Conservation (phyloP, 345 rosid genomes). For the Clausena lansium region DNA sequence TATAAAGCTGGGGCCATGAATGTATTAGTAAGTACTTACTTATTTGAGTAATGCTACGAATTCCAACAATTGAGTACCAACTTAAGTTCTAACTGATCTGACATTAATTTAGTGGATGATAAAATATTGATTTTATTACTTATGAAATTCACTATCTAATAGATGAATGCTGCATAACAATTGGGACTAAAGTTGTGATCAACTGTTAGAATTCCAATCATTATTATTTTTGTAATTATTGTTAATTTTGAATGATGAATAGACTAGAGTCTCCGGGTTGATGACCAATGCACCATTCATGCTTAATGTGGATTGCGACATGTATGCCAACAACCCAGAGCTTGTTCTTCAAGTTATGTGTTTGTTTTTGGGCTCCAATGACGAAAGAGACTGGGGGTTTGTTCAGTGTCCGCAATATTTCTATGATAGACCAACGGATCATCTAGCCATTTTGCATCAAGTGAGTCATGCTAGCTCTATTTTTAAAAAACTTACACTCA, state of each 20-base stretch:
- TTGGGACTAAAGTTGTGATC: no score
- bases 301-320: constrained; percentile 80
- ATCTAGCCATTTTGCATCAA: constrained; percentile 11
- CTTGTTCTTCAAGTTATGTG: constrained; percentile 52
- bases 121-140: no score
- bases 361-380: constrained; percentile 23
- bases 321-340: constrained; percentile 55
- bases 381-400: constrained; percentile 34
- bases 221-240: no score
- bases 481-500: no score
- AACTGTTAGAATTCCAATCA: no score
- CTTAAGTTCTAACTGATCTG: no score
- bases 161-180: no score
- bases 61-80: no score
- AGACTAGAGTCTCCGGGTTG: constrained; percentile 68
- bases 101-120: no score
- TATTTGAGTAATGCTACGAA: no score
- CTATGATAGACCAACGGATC: constrained; percentile 37
- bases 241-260: neutral
- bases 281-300: constrained; percentile 74
- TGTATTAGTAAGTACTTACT: constrained; percentile 37
- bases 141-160: no score
- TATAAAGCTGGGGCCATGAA: constrained; percentile 88
- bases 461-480: constrained; percentile 13
- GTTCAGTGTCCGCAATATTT: constrained; percentile 54